Percentiles rank a stretch among this genome's conserved stretches.
These are phyloP conservation scores for Metschnikowia picachoensis DNA, from an alignment of 805 yeast genomes.

Conservation along the genomic window DNA sequence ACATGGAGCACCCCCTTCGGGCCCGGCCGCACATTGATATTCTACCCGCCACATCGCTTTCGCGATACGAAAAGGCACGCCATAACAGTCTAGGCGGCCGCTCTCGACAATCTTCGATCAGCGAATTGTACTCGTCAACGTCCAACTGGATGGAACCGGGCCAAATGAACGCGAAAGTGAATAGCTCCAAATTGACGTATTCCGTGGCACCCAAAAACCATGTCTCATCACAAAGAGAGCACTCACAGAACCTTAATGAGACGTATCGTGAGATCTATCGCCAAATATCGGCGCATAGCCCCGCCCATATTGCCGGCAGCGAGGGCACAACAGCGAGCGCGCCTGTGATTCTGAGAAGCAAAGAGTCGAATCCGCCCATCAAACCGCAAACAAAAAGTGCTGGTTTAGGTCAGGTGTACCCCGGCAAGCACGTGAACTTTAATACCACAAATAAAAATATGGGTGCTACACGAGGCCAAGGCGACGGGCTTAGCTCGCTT, in stretches of 20 bases:
- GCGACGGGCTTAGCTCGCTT: conserved; percentile 17
- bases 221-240: background rate
- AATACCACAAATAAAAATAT: too few relatives aligned
- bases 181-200: conserved; percentile 15
- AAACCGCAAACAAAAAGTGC: background rate
- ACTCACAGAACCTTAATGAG: conserved; percentile 22
- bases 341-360: background rate
- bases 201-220: conserved; percentile 8
- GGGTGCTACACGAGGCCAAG: too few relatives aligned
- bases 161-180: conserved; percentile 1
- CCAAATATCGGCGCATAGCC: conserved; percentile 33
- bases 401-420: background rate
- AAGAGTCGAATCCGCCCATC: background rate
- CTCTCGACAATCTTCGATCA: conserved; percentile 36
- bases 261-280: conserved; percentile 35
- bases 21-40: conserved; percentile 8
- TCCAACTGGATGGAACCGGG: conserved; percentile 54
- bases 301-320: conserved; percentile 18
- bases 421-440: background rate
- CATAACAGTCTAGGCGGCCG: conserved; percentile 18
- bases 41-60: conserved; percentile 34
- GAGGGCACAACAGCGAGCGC: background rate
- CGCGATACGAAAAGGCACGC: conserved; percentile 31
- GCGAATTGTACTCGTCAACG: conserved; percentile 41
- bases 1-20: background rate